phyloP scores from a whole-genome alignment of 139 green algal genomes.

The Chlorella ohadii region DNA sequence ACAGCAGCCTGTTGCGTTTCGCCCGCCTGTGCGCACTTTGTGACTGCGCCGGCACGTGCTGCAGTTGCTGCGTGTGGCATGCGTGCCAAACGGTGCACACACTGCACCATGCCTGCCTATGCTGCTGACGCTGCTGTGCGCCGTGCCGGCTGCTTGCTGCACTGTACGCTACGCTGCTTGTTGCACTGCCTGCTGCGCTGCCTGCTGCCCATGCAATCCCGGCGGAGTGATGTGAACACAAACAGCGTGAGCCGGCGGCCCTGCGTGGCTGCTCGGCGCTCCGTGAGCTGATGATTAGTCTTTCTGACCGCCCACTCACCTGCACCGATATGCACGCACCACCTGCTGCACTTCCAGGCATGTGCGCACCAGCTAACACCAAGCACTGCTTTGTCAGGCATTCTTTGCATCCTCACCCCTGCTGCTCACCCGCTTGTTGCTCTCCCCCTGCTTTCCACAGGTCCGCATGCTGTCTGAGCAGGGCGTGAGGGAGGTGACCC shows the following conservation, averaged over 20 bases:
- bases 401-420: no score
- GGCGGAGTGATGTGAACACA: constrained; percentile 13
- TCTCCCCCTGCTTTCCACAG: constrained; percentile 18
- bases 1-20: neutral
- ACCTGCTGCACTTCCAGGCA: neutral
- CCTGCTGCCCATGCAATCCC: neutral
- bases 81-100: no score
- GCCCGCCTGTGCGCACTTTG: neutral
- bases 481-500: constrained; percentile 82
- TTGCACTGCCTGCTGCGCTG: no score
- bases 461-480: constrained; percentile 58
- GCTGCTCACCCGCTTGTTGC: no score
- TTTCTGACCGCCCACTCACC: constrained; percentile 19
- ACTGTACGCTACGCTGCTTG: no score
- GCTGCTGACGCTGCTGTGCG: neutral
- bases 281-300: constrained; percentile 39
- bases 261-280: neutral
- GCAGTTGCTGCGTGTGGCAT: no score
- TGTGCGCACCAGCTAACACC: no score
- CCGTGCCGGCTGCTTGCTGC: neutral
- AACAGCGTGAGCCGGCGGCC: constrained; percentile 12
- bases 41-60: no score
- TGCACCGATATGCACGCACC: neutral
- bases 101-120: neutral
- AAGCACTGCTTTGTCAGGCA: neutral